Conservation (phyloP, 352 stramenopile species). For the Phytophthora chlamydospora region DNA sequence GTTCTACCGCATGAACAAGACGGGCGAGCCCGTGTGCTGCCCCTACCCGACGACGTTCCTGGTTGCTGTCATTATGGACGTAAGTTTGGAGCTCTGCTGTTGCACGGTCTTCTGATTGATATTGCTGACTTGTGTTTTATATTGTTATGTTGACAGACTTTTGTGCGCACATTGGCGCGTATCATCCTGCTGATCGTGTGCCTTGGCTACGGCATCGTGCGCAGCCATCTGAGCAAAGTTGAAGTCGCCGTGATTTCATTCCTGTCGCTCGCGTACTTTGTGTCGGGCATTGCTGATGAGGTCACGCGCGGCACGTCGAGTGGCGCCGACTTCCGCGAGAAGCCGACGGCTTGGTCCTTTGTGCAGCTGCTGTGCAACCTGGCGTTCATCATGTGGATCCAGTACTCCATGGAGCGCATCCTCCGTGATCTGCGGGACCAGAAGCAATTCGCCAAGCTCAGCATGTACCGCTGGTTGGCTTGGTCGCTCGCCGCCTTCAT, state of each 20-base stretch:
- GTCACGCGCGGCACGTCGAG: conserved; percentile 81
- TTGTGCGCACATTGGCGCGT: conserved; percentile 86
- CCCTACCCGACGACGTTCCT: conserved; percentile 89
- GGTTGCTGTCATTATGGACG: conserved; percentile 81
- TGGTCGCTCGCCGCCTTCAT: conserved; percentile 86
- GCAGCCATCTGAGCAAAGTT: conserved; percentile 50
- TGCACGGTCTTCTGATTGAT: too few relatives aligned
- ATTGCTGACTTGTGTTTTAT: background rate
- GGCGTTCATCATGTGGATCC: conserved; percentile 92
- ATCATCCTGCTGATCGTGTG: conserved; percentile 89
- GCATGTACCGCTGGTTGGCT: conserved; percentile 88
- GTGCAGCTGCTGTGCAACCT: conserved; percentile 88
- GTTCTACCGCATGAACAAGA: conserved; percentile 90
- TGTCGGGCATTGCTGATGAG: conserved; percentile 76
- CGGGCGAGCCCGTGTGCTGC: conserved; percentile 89
- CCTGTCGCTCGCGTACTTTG: conserved; percentile 79
- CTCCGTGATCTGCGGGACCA: conserved; percentile 79
- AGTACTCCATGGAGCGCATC: conserved; percentile 86
- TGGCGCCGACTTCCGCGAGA: conserved; percentile 77
- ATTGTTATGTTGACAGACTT: conserved; percentile 41
- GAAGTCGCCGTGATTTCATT: conserved; percentile 67
- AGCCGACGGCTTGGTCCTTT: conserved; percentile 86
- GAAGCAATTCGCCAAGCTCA: conserved; percentile 91
- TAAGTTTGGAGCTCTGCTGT: conserved; percentile 34
- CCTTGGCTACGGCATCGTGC: conserved; percentile 91